A percentile compares a stretch with the other conserved stretches of the same genome.
Evolutionary conservation across 345 rosid species (phyloP).

Genomic region (Microthlaspi erraticum): DNA sequence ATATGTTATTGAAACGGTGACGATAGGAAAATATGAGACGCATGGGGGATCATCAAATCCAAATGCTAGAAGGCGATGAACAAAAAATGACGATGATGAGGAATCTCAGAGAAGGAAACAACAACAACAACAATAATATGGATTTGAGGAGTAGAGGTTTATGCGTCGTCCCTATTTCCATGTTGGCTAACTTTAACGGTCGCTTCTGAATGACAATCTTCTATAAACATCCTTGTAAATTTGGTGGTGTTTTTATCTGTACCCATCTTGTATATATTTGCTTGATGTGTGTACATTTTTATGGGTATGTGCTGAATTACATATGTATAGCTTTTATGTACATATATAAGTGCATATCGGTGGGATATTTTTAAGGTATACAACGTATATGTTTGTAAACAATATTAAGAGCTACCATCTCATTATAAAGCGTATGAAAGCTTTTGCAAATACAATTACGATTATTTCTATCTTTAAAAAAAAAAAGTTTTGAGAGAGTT

Average conservation of each 20-base stretch:
- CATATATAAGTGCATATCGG: slow-evolving; percentile 25
- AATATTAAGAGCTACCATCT: slow-evolving; percentile 12
- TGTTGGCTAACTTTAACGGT: slow-evolving; percentile 66
- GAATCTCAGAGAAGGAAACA: slow-evolving; percentile 25
- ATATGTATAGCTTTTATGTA: slow-evolving; percentile 23
- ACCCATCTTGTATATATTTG: slow-evolving; percentile 30
- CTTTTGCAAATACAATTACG: neutral
- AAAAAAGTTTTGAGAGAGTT: neutral
- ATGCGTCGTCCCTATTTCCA: slow-evolving; percentile 77
- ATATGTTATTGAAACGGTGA: slow-evolving; percentile 19
- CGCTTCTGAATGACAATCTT: slow-evolving; percentile 40
- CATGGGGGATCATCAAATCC: slow-evolving; percentile 35
- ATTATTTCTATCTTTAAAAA: neutral
- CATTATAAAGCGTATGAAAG: slow-evolving; percentile 18
- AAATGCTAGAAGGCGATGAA: slow-evolving; percentile 27
- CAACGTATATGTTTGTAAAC: slow-evolving; percentile 10
- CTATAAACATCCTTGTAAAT: slow-evolving; percentile 16
- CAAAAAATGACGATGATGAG: slow-evolving; percentile 32
- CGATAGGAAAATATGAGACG: slow-evolving; percentile 38
- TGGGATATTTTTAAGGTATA: slow-evolving; percentile 34
- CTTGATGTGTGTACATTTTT: slow-evolving; percentile 18
- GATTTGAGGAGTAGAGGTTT: slow-evolving; percentile 76
- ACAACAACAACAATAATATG: slow-evolving; percentile 33
- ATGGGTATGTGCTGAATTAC: slow-evolving; percentile 17
- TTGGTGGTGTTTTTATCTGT: slow-evolving; percentile 25